Conservation (phyloP, 2,329 filamentous ascomycete genomes). For the Cladosporium phlei region DNA sequence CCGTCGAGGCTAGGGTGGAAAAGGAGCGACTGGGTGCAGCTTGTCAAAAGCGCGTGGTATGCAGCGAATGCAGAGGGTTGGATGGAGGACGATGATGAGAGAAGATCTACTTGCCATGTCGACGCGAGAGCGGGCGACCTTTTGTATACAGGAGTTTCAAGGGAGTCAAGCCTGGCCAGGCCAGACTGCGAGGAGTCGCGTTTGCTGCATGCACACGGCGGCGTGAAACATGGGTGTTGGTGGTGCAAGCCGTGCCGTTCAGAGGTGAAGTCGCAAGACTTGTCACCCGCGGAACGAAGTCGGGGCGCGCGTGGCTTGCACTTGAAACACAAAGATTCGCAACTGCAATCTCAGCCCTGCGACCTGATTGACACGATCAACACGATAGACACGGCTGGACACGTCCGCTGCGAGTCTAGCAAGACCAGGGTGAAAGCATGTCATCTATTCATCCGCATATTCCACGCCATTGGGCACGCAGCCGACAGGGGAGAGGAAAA, state of each 20-base stretch:
- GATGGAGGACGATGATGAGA: not conserved
- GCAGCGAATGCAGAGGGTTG: not conserved
- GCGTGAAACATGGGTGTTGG: not conserved
- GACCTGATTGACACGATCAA: not conserved
- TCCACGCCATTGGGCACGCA: conserved; percentile 5
- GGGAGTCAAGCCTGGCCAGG: not conserved
- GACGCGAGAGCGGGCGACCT: conserved; percentile 5
- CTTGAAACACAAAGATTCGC: conserved; percentile 6
- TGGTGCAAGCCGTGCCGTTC: no score
- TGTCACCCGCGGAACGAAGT: no score
- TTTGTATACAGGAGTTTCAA: conserved; percentile 12
- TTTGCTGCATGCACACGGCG: no score
- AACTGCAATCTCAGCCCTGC: conserved; percentile 12
- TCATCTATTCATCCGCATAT: not conserved
- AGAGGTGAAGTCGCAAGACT: conserved; percentile 10
- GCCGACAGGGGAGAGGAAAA: no score
- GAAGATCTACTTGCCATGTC: not conserved
- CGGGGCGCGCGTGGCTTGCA: conserved; percentile 4
- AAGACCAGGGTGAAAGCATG: not conserved
- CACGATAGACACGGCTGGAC: not conserved
- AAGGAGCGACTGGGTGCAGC: conserved; percentile 12
- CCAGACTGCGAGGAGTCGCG: no score
- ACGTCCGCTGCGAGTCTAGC: conserved; percentile 1
- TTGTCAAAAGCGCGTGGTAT: conserved; percentile 10
- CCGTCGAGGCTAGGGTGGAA: conserved; percentile 5